These are phyloP conservation scores for Rosellinia necatrix DNA, from an alignment of 2,329 filamentous ascomycete genomes.

Conservation along the genomic window DNA sequence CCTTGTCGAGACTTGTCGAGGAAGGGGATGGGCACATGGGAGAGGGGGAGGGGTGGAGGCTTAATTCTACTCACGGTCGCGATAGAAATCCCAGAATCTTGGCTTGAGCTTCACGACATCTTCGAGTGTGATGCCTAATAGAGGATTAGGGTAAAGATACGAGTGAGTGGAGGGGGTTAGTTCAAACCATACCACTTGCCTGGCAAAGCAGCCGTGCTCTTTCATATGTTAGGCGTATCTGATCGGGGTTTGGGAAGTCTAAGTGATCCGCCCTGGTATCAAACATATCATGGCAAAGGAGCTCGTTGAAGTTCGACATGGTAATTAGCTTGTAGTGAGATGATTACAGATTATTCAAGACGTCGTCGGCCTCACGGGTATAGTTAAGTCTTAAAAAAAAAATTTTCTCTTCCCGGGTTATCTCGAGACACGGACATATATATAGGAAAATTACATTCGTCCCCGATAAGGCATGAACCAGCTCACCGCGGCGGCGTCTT, in stretches of 20 bases:
- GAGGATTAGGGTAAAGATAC: neutral
- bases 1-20: no score
- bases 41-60: neutral
- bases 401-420: no score
- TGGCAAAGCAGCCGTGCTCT: slow-evolving; percentile 25
- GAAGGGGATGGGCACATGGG: no score
- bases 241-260: slow-evolving; percentile 21
- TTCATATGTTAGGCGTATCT: slow-evolving; percentile 22
- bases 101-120: slow-evolving; percentile 32
- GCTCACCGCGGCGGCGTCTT: no score
- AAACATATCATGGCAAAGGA: slow-evolving; percentile 19
- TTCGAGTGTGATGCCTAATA: slow-evolving; percentile 25
- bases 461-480: no score
- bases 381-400: no score
- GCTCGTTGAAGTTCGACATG: slow-evolving; percentile 20
- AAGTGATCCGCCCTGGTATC: slow-evolving; percentile 16
- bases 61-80: slow-evolving; percentile 27
- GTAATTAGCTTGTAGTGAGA: no score
- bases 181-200: slow-evolving; percentile 19
- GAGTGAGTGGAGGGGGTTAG: no score
- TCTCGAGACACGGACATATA: no score
- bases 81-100: slow-evolving; percentile 36
- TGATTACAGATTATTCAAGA: neutral
- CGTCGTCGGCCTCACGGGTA: no score
- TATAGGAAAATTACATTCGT: no score